Evolutionary conservation across 495 filamentous ascomycete species (phyloP).

Genomic region (Rhizodiscina lignyota): DNA sequence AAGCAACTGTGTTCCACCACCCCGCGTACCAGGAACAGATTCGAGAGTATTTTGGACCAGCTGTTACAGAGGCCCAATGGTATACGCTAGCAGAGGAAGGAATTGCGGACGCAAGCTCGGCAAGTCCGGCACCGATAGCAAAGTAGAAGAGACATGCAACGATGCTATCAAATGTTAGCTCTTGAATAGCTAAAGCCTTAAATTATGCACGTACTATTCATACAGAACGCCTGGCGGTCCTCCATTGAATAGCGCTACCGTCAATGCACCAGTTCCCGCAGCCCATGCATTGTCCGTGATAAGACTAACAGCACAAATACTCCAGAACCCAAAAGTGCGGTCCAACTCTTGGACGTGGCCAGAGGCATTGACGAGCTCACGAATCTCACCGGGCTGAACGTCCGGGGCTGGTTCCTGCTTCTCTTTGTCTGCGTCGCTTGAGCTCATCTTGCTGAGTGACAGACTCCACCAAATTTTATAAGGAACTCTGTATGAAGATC

Average conservation of each 20-base stretch:
- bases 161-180: constrained; percentile 26
- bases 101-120: constrained; percentile 62
- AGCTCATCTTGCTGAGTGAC: too few relatives aligned
- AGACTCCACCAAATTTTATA: too few relatives aligned
- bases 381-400: too few relatives aligned
- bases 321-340: constrained; percentile 35
- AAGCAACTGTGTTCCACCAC: constrained; percentile 55
- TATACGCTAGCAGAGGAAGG: constrained; percentile 73
- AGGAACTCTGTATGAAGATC: too few relatives aligned
- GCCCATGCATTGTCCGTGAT: constrained; percentile 45
- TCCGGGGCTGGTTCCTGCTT: too few relatives aligned
- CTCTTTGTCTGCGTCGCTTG: too few relatives aligned
- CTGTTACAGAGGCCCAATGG: constrained; percentile 69
- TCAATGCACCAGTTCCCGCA: constrained; percentile 37
- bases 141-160: constrained; percentile 35
- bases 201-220: constrained; percentile 9
- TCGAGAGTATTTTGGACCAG: constrained; percentile 50
- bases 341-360: constrained; percentile 45
- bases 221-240: constrained; percentile 33
- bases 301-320: constrained; percentile 37
- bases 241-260: constrained; percentile 30
- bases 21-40: constrained; percentile 62
- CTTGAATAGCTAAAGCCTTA: constrained; percentile 20
- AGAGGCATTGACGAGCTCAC: constrained; percentile 31
- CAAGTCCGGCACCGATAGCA: constrained; percentile 35